Evolutionary conservation across 2,329 filamentous ascomycete species (phyloP), one percentile per base, ranked within the genome.

Genomic region (Cucurbitaria berberidis): DNA sequence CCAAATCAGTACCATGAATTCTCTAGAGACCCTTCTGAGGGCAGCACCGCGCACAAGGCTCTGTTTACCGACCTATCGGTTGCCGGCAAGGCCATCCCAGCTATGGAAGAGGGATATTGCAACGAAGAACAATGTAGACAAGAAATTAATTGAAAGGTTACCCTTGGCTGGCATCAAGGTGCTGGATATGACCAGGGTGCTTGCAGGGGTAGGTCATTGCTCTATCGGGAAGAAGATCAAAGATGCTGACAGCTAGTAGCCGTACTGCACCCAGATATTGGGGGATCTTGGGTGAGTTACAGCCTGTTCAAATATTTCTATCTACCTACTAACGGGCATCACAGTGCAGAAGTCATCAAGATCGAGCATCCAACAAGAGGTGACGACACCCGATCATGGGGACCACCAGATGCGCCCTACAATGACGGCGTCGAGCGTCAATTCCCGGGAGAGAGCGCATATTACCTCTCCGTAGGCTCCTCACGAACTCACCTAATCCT

Each of bases 321-420:
- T n/a, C n/a, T 26, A n/a, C 29, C 44, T 62, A 49, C 56, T 57
- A 29, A 64, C 13, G 51, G 26, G 27, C 51, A 55, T 53, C 55
- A 53, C 57, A 96, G 92, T 60, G 95, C 95, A 63, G 93, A 98
- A 73, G 87, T 99, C 29, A 96, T 98, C 77, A 98, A 99, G 76
- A 85, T 98, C 55, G 95, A 99, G 77, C 95, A 98, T 75, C 95
- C 93, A 5, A 86, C 86, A 5, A 84, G 91, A 51, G 95, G 95
- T 6, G 95, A 99, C 72, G 93, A 98, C 72, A 99, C 95, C 13
- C 81, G 95, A 64, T 92, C 93, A 36, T 99, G 95, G 93, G 95
- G 95, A 0, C 95, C 95, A 24, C 95, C 95, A 3, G 97, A 95
- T 74, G 93, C 93, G 13, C 79, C 84, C 34, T 96, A 96, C 73